These are phyloP conservation scores for Candida vartiovaarae DNA, from an alignment of 805 yeast species.

Conservation along the genomic window DNA sequence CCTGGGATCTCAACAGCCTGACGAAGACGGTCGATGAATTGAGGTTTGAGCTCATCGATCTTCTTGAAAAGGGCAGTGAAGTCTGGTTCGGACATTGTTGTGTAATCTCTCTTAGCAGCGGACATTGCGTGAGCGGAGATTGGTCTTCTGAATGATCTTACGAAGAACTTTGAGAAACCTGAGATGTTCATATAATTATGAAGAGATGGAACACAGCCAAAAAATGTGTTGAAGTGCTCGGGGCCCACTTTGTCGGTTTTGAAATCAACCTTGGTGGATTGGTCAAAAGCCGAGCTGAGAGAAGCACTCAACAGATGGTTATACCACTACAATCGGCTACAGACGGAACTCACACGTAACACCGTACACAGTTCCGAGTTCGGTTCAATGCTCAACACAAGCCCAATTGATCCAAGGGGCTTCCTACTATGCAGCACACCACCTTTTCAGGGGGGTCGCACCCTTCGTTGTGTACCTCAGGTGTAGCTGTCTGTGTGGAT, in stretches of 20 bases:
- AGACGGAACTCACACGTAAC: too few relatives aligned
- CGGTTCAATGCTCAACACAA: too few relatives aligned
- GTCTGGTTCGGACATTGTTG: slow-evolving; percentile 14
- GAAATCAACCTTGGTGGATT: background rate
- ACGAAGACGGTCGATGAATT: slow-evolving; percentile 62
- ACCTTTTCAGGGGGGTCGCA: too few relatives aligned
- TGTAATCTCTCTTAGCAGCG: slow-evolving; percentile 1
- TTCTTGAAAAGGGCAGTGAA: slow-evolving; percentile 14
- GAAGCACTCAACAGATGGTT: background rate
- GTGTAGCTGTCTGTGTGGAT: too few relatives aligned
- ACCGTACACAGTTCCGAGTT: too few relatives aligned
- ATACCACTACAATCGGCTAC: too few relatives aligned
- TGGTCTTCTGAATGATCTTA: background rate
- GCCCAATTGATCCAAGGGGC: too few relatives aligned
- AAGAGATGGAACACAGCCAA: background rate
- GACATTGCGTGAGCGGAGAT: background rate
- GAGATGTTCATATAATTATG: background rate
- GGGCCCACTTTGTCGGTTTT: slow-evolving; percentile 3
- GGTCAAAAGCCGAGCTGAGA: background rate
- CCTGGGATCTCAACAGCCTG: slow-evolving; percentile 93
- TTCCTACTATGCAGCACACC: too few relatives aligned
- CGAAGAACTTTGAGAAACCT: background rate
- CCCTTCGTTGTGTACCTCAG: too few relatives aligned
- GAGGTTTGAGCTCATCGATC: slow-evolving; percentile 69
- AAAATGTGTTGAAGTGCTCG: background rate